Base-by-base conservation (phyloP, 768 basidiomycete species). In the Paxillus rubicundulus region DNA sequence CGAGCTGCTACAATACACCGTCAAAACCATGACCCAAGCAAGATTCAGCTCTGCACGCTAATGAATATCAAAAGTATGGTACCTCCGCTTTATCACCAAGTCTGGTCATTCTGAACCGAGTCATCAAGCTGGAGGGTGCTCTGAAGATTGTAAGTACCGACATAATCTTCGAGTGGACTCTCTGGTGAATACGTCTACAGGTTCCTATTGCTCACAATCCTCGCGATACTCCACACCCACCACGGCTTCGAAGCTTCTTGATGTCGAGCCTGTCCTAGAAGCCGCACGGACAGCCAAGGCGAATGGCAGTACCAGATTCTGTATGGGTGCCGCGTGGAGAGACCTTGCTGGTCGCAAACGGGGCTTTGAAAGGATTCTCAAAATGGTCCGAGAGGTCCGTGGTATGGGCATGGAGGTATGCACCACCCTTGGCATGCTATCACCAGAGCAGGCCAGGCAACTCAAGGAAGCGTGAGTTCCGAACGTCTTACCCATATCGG, bases 361-460 rank as follows among this genome's bases (percentile, higher is more conserved):
- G 39, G 94, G 95, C 0, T 98, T 98, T 58, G 91, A 97, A 67
- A 82, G 83, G 61, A 98, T 98, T 62, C 74, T 98, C 57, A 76
- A 84, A 57, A 98, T 98, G 94, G 95, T 98, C 52, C 77, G 79
- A 33, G 82, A 91, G 70, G 85, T 92, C 68, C 85, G 95, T 58
- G 89, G 82, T 17, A 94, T 98, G 91, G 95, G 87, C 37, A 97
- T 99, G 96, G 96, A 99, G 73, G 96, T 99, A 21, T 99, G 96
- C 76, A 98, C 96, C 38, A 99, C 96, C 5, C 82, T 99, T 28
- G 96, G 96, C 42, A 98, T 99, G 96, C 78, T 99, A 43, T 84
- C 85, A 10, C 90, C 94, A 20, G 92, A 94, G 53, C 96, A 99
- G 71, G 96, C 96, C 21, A 76, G 76, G 56, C 87, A 87, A 61